Conservation (phyloP, 2,329 filamentous ascomycete species). For the Didymella pinodella region DNA sequence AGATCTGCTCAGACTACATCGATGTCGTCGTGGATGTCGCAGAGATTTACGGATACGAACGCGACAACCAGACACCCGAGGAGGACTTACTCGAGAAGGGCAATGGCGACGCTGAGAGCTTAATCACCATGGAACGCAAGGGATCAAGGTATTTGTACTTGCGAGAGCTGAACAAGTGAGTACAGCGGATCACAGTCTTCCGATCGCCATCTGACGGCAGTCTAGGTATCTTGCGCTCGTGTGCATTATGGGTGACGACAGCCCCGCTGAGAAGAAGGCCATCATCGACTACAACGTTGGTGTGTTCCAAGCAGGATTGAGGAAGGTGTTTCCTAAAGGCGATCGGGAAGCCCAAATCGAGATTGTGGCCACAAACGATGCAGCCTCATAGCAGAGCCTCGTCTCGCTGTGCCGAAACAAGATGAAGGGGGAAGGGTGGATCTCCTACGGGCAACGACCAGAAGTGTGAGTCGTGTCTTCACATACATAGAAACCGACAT, state of each 20-base stretch:
- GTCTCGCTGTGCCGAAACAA: not conserved
- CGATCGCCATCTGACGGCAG: conserved; percentile 11
- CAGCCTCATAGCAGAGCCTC: conserved; percentile 15
- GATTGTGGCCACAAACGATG: conserved; percentile 33
- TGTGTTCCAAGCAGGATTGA: conserved; percentile 78
- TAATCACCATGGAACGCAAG: conserved; percentile 67
- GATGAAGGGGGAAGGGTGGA: not conserved
- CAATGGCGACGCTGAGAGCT: conserved; percentile 66
- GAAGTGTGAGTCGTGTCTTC: not conserved
- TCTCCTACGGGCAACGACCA: not conserved
- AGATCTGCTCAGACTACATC: conserved; percentile 98
- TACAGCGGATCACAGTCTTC: not conserved
- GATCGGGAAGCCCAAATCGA: conserved; percentile 40
- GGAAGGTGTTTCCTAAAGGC: conserved; percentile 73
- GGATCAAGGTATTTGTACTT: conserved; percentile 68
- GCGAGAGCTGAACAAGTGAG: conserved; percentile 72
- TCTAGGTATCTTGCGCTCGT: conserved; percentile 77
- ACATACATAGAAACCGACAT: not conserved
- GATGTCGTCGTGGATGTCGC: conserved; percentile 98
- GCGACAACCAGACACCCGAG: conserved; percentile 38
- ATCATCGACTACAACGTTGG: conserved; percentile 88
- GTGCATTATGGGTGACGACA: conserved; percentile 83
- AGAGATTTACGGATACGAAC: conserved; percentile 86
- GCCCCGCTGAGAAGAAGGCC: conserved; percentile 82
- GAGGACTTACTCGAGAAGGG: conserved; percentile 51